Percentiles rank a stretch among this genome's conserved stretches.
Conservation (phyloP, 1,139 yeast species). For the Pichia cactophila region DNA sequence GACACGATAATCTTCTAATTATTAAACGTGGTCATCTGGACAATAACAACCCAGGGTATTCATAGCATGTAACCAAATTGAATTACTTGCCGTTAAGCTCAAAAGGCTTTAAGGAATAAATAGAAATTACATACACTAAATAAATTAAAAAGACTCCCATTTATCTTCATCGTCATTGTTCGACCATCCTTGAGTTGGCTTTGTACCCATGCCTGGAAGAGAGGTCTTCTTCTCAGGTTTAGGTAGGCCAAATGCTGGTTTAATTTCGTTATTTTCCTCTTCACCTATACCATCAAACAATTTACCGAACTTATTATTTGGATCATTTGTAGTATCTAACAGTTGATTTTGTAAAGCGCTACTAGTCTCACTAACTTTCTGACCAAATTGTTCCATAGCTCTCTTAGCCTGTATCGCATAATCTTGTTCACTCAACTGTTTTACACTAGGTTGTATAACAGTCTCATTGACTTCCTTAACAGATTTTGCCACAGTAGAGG, state of each 20-base stretch:
- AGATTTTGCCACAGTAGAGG: slow-evolving; percentile 74
- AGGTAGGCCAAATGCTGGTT: slow-evolving; percentile 64
- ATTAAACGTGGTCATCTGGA: too few species aligned
- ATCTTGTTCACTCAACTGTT: slow-evolving; percentile 75
- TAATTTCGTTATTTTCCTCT: slow-evolving; percentile 28
- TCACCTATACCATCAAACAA: slow-evolving; percentile 47
- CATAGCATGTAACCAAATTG: too few species aligned
- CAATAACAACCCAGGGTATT: too few species aligned
- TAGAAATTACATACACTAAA: not conserved
- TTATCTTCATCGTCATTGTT: slow-evolving; percentile 33
- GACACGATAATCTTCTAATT: too few species aligned
- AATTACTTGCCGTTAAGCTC: not conserved
- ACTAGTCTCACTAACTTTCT: slow-evolving; percentile 85
- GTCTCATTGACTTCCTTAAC: slow-evolving; percentile 79
- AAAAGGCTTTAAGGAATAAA: not conserved
- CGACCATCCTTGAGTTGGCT: slow-evolving; percentile 15
- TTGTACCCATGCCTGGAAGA: slow-evolving; percentile 45
- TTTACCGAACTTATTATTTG: slow-evolving; percentile 37
- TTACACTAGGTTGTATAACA: slow-evolving; percentile 83
- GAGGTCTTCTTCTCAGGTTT: slow-evolving; percentile 55
- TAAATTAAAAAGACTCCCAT: slow-evolving; percentile 37
- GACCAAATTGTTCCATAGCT: slow-evolving; percentile 95
- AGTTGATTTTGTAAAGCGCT: slow-evolving; percentile 50
- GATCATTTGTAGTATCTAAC: slow-evolving; percentile 11
- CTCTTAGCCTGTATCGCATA: slow-evolving; percentile 71